Percentiles rank a stretch among this genome's conserved stretches.
Evolutionary conservation across 108 stramenopile species (phyloP).

Genomic region (Pelagomonas calceolata): DNA sequence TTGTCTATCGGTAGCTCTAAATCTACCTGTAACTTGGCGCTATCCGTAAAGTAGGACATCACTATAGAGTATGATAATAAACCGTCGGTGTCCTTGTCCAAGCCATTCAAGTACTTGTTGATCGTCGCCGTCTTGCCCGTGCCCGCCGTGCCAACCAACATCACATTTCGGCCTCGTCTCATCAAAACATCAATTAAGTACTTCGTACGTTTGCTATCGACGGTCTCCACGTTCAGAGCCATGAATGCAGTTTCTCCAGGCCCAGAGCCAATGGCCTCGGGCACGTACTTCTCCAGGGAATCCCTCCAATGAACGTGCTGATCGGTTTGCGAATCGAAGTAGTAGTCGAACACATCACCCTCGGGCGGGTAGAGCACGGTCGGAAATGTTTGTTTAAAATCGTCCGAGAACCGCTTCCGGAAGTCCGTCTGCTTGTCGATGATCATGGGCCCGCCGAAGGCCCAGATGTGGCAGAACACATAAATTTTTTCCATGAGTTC

Average conservation of each 20-base stretch:
- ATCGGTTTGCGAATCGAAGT: constrained; percentile 43
- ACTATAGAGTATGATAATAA: constrained; percentile 63
- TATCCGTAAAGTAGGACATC: constrained; percentile 76
- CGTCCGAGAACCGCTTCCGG: constrained; percentile 60
- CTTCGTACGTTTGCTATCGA: constrained; percentile 67
- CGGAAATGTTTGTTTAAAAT: constrained; percentile 48
- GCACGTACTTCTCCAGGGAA: constrained; percentile 48
- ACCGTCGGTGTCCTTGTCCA: constrained; percentile 64
- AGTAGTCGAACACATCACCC: constrained; percentile 65
- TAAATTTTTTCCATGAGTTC: constrained; percentile 58
- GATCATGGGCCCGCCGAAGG: constrained; percentile 78
- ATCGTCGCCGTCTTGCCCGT: constrained; percentile 80
- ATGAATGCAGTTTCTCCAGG: constrained; percentile 66
- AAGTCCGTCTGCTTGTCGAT: constrained; percentile 69
- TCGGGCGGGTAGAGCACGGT: constrained; percentile 36
- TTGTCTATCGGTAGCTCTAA: constrained; percentile 73
- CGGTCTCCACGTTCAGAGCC: constrained; percentile 63
- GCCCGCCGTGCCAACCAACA: constrained; percentile 76
- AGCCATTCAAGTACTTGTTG: constrained; percentile 51
- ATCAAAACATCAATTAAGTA: constrained; percentile 62
- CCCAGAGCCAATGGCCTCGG: constrained; percentile 57
- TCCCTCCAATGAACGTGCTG: constrained; percentile 48
- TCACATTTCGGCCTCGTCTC: constrained; percentile 55
- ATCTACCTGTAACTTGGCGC: constrained; percentile 56
- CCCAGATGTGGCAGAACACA: constrained; percentile 68